phyloP scores from a whole-genome alignment of 2,329 filamentous ascomycete genomes.

The Davidsoniella eucalypti region DNA sequence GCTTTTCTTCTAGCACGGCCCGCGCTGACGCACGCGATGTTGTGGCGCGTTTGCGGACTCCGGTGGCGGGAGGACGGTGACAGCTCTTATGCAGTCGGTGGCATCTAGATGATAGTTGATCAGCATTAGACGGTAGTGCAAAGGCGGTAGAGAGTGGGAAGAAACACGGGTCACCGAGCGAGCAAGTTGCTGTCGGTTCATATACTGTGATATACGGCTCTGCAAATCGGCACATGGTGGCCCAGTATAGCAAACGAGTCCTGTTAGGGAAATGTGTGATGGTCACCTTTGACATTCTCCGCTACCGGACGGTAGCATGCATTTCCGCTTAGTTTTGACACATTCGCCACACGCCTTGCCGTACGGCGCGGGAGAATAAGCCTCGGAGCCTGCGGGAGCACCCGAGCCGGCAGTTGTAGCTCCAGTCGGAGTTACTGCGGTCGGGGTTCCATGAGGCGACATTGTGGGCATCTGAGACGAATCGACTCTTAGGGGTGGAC shows the following conservation, averaged over 20 bases:
- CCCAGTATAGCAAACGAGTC: background rate
- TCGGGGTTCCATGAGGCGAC: no score
- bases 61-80: constrained; percentile 15
- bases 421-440: no score
- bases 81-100: constrained; percentile 26
- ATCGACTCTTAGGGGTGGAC: no score
- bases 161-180: background rate
- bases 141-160: background rate
- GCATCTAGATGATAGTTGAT: constrained; percentile 17
- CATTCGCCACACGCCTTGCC: constrained; percentile 27
- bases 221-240: background rate
- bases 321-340: constrained; percentile 29
- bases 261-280: background rate
- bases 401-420: no score
- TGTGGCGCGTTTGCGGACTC: constrained; percentile 6
- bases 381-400: background rate
- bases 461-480: no score
- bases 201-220: background rate
- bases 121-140: background rate
- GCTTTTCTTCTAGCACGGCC: constrained; percentile 17
- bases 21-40: constrained; percentile 5
- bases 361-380: constrained; percentile 20
- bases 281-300: constrained; percentile 21
- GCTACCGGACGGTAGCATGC: constrained; percentile 21
- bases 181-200: background rate